Base-by-base conservation (phyloP, 148 eudicot species). In the Gaultheria prostrata region DNA sequence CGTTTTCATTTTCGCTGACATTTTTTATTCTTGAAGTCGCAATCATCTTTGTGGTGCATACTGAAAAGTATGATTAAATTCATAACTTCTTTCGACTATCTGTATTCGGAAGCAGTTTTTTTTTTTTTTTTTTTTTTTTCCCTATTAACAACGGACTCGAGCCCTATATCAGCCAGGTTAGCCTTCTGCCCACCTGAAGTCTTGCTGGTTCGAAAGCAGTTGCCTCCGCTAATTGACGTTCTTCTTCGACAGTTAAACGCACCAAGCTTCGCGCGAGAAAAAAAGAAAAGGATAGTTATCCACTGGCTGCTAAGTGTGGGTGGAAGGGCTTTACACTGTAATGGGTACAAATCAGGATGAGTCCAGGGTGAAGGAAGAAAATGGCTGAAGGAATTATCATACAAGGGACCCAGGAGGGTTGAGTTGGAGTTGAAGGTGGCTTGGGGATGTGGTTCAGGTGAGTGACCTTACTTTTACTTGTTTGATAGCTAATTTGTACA, bases 371-470 rank as follows among this genome's bases (percentile, higher is more conserved):
- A 74, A 18, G 77, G 49, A 70, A 71, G 76, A 39, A 35, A 35
- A 21, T 71, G 75, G 15, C 75, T 33, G 45, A 33, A 71, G 75
- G 73, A 32, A 17, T 26, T 18, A 71, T 50, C 28, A n/a, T 30
- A 28, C 12, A 7, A 12, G 53, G 77, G 48, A 28, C 78, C 59
- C 57, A 79, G 84, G 45, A 54, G 84, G 76, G 79, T 54, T 82
- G 84, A 53, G 35, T 83, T 83, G 77, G 14, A 12, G 49, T 63
- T 30, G 77, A 63, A 46, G 76, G 75, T 11, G 48, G 48, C 30
- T 33, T 78, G 15, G n/a, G 11, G 51, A 1, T 61, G 26, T 32
- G 82, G 51, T n/a, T 24, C 32, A 39, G 71, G 82, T 51, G 67
- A 26, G 78, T 76, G 78, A 21, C 51, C 46, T 71, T 28, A 20